These are phyloP conservation scores for Henningerozyma blattae DNA, from an alignment of 805 yeast species.

Conservation along the genomic window DNA sequence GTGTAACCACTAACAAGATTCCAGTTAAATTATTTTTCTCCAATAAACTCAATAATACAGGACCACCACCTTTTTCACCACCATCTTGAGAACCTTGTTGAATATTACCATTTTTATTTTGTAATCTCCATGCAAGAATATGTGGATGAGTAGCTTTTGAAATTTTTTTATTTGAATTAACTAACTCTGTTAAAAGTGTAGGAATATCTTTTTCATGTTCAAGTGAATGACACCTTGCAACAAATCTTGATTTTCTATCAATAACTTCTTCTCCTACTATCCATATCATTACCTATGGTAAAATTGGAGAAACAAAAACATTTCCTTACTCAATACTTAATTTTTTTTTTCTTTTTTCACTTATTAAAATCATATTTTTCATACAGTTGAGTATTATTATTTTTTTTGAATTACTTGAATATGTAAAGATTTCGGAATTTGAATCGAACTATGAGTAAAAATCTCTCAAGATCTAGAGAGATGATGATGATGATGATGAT, in stretches of 20 bases:
- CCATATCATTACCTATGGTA: constrained; percentile 25
- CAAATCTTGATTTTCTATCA: constrained; percentile 54
- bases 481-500: too few species aligned
- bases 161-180: constrained; percentile 34
- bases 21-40: constrained; percentile 38
- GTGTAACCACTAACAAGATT: constrained; percentile 52
- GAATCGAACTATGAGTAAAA: too few species aligned
- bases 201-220: constrained; percentile 31
- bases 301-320: neutral
- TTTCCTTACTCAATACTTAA: too few species aligned
- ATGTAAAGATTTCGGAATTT: too few species aligned
- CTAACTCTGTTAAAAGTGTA: constrained; percentile 29
- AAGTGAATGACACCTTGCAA: constrained; percentile 43
- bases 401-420: too few species aligned
- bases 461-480: too few species aligned
- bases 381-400: too few species aligned
- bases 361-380: too few species aligned
- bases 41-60: constrained; percentile 41
- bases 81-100: constrained; percentile 56
- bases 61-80: constrained; percentile 71
- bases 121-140: constrained; percentile 61
- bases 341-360: too few species aligned
- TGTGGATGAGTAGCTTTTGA: constrained; percentile 57
- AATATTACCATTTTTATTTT: constrained; percentile 4
- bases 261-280: constrained; percentile 27